Evolutionary conservation across 805 yeast genomes (phyloP).

Genomic region (Kregervanrija pseudodelftensis): DNA sequence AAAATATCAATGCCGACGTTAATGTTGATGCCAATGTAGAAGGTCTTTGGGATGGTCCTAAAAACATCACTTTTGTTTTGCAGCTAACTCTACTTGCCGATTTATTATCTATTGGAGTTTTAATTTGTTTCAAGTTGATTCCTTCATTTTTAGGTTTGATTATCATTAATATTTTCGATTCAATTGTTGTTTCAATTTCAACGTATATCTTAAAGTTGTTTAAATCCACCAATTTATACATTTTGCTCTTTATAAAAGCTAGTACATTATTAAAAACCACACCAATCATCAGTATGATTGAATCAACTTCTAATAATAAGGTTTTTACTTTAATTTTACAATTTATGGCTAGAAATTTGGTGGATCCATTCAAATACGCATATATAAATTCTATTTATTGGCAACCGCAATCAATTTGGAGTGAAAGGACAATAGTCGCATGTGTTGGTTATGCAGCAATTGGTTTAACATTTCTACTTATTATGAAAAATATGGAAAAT

Average conservation of each 20-base stretch:
- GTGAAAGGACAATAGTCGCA: slow-evolving; percentile 14
- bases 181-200: neutral
- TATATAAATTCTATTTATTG: slow-evolving; percentile 14
- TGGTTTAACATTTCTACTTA: slow-evolving; percentile 3
- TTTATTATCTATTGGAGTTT: slow-evolving; percentile 12
- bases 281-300: neutral
- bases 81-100: slow-evolving; percentile 18
- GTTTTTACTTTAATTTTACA: slow-evolving; percentile 3
- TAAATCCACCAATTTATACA: too few species aligned
- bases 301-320: neutral
- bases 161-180: slow-evolving; percentile 11
- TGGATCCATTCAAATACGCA: slow-evolving; percentile 7
- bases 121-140: slow-evolving; percentile 18
- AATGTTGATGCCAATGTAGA: slow-evolving; percentile 4
- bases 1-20: neutral
- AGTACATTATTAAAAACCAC: neutral
- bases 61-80: slow-evolving; percentile 11
- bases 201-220: neutral
- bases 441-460: slow-evolving; percentile 16
- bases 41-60: slow-evolving; percentile 8
- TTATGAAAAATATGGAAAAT: slow-evolving; percentile 22
- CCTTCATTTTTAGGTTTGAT: slow-evolving; percentile 22
- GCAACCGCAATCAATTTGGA: slow-evolving; percentile 15
- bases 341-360: slow-evolving; percentile 2
- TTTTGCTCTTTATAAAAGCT: too few species aligned